Conservation (phyloP, 2,329 filamentous ascomycete species). For the Botrytis deweyae region DNA sequence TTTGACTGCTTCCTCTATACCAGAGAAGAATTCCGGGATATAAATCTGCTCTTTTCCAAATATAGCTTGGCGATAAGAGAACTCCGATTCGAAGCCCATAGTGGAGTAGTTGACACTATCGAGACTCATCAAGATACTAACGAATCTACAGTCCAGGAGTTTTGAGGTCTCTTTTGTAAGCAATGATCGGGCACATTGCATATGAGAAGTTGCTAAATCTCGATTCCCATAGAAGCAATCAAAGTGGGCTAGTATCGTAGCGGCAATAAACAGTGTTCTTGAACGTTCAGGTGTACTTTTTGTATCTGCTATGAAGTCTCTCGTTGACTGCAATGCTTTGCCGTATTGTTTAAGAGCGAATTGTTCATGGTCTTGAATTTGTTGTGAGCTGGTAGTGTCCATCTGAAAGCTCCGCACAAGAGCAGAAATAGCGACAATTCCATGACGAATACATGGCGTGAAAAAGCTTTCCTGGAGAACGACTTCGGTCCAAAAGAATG, state of each 20-base stretch:
- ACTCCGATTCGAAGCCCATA: slow-evolving; percentile 50
- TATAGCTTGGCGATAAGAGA: slow-evolving; percentile 51
- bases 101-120: slow-evolving; percentile 47
- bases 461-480: slow-evolving; percentile 28
- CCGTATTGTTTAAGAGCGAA: slow-evolving; percentile 35
- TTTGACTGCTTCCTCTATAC: slow-evolving; percentile 34
- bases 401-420: slow-evolving; percentile 27
- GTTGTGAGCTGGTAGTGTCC: slow-evolving; percentile 18
- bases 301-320: slow-evolving; percentile 25
- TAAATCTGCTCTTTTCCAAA: slow-evolving; percentile 5
- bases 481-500: slow-evolving; percentile 47
- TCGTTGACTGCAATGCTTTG: slow-evolving; percentile 32
- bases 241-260: slow-evolving; percentile 32
- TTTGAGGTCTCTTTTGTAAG: slow-evolving; percentile 23
- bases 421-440: slow-evolving; percentile 34
- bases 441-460: slow-evolving; percentile 32
- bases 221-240: slow-evolving; percentile 43
- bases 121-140: slow-evolving; percentile 59
- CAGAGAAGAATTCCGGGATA: slow-evolving; percentile 41
- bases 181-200: slow-evolving; percentile 41
- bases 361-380: slow-evolving; percentile 26
- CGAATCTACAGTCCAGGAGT: slow-evolving; percentile 52
- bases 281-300: slow-evolving; percentile 17
- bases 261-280: slow-evolving; percentile 28
- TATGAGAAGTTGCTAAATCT: slow-evolving; percentile 58